Conservation (phyloP, 495 filamentous ascomycete species). For the Pseudotulostoma volvatum region DNA sequence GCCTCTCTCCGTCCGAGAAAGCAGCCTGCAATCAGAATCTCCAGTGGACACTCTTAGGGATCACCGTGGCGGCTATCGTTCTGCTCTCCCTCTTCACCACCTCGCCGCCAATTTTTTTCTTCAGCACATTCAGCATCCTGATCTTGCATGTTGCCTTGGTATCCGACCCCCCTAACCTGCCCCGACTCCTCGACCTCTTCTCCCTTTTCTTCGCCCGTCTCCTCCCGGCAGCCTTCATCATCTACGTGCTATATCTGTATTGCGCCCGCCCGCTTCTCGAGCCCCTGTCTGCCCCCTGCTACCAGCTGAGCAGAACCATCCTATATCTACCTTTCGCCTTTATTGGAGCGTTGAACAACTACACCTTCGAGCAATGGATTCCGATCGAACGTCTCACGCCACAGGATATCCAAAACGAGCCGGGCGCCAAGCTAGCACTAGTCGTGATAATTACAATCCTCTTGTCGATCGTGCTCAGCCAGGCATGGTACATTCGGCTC, state of each 20-base stretch:
- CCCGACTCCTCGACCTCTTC: slow-evolving; percentile 41
- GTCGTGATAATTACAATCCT: slow-evolving; percentile 48
- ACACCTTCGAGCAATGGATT: slow-evolving; percentile 64
- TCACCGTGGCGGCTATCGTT: slow-evolving; percentile 50
- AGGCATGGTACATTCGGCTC: slow-evolving; percentile 58
- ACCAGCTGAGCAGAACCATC: slow-evolving; percentile 53
- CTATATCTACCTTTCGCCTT: slow-evolving; percentile 61
- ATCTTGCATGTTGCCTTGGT: slow-evolving; percentile 68
- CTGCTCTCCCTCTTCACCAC: slow-evolving; percentile 53
- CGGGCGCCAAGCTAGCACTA: slow-evolving; percentile 57
- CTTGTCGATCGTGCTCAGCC: slow-evolving; percentile 40
- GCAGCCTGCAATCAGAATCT: slow-evolving; percentile 38
- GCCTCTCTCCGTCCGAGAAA: slow-evolving; percentile 20
- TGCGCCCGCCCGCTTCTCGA: slow-evolving; percentile 38
- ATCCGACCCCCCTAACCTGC: slow-evolving; percentile 50
- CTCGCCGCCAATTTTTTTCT: slow-evolving; percentile 53
- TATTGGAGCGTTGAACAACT: slow-evolving; percentile 67
- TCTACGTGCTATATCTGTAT: slow-evolving; percentile 58
- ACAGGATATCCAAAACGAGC: slow-evolving; percentile 59
- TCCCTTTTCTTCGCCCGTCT: slow-evolving; percentile 58
- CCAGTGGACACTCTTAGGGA: slow-evolving; percentile 56
- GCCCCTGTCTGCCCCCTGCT: slow-evolving; percentile 38
- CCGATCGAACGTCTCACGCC: slow-evolving; percentile 64
- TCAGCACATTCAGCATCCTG: slow-evolving; percentile 50
- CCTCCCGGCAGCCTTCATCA: slow-evolving; percentile 59